Evolutionary conservation across 139 green algal species (phyloP).

Genomic region (Closterium sp.): DNA sequence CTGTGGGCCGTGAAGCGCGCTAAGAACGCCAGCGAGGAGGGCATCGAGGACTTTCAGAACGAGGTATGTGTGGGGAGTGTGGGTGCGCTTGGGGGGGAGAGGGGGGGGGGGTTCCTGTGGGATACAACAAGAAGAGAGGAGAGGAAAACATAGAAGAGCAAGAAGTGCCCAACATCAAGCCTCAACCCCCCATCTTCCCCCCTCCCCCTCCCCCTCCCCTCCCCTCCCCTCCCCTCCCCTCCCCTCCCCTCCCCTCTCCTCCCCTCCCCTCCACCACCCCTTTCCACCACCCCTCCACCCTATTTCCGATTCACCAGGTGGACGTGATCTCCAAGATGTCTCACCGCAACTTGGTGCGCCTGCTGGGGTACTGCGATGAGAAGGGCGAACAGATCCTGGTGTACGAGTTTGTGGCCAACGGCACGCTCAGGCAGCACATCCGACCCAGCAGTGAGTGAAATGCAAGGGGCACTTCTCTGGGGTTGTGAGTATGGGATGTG

Average conservation of each 20-base stretch:
- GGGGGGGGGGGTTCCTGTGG: too few species aligned
- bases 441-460: neutral
- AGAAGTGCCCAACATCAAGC: too few species aligned
- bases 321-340: conserved; percentile 26
- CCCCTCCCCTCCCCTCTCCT: too few species aligned
- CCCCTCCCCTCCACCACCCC: too few species aligned
- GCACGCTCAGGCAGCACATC: neutral
- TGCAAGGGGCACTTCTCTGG: too few species aligned
- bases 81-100: too few species aligned
- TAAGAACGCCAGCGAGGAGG: neutral
- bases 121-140: too few species aligned
- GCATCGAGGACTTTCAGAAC: conserved; percentile 19
- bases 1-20: conserved; percentile 13
- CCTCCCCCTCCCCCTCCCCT: too few species aligned
- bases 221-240: too few species aligned
- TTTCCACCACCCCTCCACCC: neutral
- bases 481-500: neutral
- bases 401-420: conserved; percentile 13
- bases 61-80: neutral
- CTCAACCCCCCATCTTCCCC: too few species aligned
- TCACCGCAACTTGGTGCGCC: conserved; percentile 21
- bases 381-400: neutral
- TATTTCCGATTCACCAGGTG: neutral
- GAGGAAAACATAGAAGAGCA: too few species aligned
- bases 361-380: conserved; percentile 29